Evolutionary conservation across 179 eudicot species (phyloP), one percentile per base, ranked within the genome.

Genomic region (Amaranthus tricolor): DNA sequence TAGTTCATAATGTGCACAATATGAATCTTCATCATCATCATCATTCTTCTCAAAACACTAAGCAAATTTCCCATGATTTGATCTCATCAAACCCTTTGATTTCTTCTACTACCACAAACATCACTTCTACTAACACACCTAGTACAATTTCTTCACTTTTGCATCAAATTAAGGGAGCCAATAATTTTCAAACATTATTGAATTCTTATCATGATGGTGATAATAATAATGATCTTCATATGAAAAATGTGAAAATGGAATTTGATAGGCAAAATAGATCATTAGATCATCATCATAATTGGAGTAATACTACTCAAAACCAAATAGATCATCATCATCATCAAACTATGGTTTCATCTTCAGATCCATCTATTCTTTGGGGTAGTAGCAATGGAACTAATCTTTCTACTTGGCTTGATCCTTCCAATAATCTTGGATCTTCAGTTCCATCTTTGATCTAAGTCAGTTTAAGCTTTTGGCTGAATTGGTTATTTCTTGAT

Each of bases 381-480:
- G 83, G 81, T 78, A 68, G 74, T 62, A 31, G 43, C 68, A 24
- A 31, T 31, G 73, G 60, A 2, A 24, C 70, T 61, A 82, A 75
- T 72, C 78, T 66, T 76, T 79, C 90, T 64, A 75, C 86, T 77
- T 93, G 96, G 96, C 85, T 91, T 80, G 94, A 89, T 85, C 92
- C 93, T 74, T 78, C 81, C 58, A 88, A 76, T 58, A 57, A 77
- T 48, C 76, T 84, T 72, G 86, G 90, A 19, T 85, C 93, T 74
- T 91, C 93, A 19, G 87, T 89, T 72, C 87, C 96, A 54, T 91
- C 91, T 83, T 82, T 90, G 81, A 91, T 93, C 83, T 93, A 78
- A 83, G 16, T 20, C 54, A 31, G 40, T 1, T 31, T 31, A 31
- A 31, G 40, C 40, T 31, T 31, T 31, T 31, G 40, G 40, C 40